A percentile compares a stretch with the other conserved stretches of the same genome.
phyloP scores from a whole-genome alignment of 2,329 filamentous ascomycete species.

The Calonectria pseudoreteaudii region DNA sequence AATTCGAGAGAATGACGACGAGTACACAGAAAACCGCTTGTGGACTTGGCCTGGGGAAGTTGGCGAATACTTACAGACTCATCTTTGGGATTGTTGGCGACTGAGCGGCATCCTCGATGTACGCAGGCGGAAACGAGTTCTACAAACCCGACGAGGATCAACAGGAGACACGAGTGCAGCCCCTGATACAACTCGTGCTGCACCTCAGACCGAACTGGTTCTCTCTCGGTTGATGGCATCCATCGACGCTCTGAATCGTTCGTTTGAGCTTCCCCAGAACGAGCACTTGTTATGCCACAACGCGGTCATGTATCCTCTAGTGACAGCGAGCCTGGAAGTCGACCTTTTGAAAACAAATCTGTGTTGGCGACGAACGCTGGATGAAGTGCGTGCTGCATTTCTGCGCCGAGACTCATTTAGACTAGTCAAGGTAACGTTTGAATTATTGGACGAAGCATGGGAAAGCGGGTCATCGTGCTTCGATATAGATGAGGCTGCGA shows the following conservation, averaged over 20 bases:
- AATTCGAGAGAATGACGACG: constrained; percentile 34
- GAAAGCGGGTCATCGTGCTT: constrained; percentile 32
- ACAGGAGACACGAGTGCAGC: not conserved
- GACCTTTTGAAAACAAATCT: constrained; percentile 28
- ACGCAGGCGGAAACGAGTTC: constrained; percentile 32
- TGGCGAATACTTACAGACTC: constrained; percentile 36
- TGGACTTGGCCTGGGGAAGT: constrained; percentile 38
- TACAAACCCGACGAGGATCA: constrained; percentile 13
- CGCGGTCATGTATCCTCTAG: constrained; percentile 31
- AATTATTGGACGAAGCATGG: constrained; percentile 36
- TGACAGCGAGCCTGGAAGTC: constrained; percentile 35
- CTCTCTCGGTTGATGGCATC: constrained; percentile 36
- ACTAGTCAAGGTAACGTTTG: constrained; percentile 25
- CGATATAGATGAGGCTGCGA: constrained; percentile 32
- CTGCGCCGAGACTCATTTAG: constrained; percentile 26
- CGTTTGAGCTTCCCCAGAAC: constrained; percentile 35
- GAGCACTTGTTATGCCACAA: constrained; percentile 36
- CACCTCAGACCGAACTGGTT: constrained; percentile 32
- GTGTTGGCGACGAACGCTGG: constrained; percentile 31
- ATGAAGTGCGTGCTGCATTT: constrained; percentile 29
- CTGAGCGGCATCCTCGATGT: constrained; percentile 37
- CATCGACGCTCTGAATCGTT: constrained; percentile 36
- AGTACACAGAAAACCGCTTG: constrained; percentile 31
- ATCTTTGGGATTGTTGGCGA: constrained; percentile 40
- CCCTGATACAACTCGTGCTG: not conserved